phyloP scores from a whole-genome alignment of 2,329 filamentous ascomycete species.

The Triangularia setosa region DNA sequence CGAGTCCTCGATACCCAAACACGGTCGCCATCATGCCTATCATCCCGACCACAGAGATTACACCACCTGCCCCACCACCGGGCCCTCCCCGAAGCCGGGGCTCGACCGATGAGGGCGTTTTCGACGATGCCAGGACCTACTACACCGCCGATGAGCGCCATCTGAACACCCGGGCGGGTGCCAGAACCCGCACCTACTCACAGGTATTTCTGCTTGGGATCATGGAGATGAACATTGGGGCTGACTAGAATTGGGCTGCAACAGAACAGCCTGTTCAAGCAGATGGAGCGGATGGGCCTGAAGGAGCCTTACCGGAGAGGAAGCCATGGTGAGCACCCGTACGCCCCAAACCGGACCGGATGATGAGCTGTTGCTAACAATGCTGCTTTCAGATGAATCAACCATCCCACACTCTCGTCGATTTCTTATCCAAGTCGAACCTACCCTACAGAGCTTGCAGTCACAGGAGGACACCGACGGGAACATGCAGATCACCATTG shows the following conservation, averaged over 20 bases:
- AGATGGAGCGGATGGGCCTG: constrained; percentile 49
- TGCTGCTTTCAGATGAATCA: constrained; percentile 60
- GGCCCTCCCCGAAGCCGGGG: constrained; percentile 25
- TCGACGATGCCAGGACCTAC: constrained; percentile 56
- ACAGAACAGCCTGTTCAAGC: constrained; percentile 51
- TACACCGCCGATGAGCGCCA: constrained; percentile 55
- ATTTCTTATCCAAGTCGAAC: constrained; percentile 83
- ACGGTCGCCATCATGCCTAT: constrained; percentile 11
- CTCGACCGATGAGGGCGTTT: constrained; percentile 49
- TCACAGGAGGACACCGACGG: constrained; percentile 87
- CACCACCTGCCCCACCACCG: constrained; percentile 9
- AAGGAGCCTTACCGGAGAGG: constrained; percentile 55
- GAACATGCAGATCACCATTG: constrained; percentile 97
- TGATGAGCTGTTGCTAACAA: not conserved
- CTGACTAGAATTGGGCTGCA: constrained; percentile 27
- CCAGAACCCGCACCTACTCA: constrained; percentile 54
- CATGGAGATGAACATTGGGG: constrained; percentile 2
- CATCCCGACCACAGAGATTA: constrained; percentile 14
- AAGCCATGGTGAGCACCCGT: constrained; percentile 49
- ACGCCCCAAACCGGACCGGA: not conserved
- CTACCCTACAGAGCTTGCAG: constrained; percentile 73
- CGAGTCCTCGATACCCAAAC: not conserved
- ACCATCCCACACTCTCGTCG: constrained; percentile 63
- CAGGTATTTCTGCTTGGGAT: constrained; percentile 38
- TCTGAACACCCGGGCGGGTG: constrained; percentile 42